Conservation (phyloP, 2,329 filamentous ascomycete genomes). For the Ascosphaera pollenicola region DNA sequence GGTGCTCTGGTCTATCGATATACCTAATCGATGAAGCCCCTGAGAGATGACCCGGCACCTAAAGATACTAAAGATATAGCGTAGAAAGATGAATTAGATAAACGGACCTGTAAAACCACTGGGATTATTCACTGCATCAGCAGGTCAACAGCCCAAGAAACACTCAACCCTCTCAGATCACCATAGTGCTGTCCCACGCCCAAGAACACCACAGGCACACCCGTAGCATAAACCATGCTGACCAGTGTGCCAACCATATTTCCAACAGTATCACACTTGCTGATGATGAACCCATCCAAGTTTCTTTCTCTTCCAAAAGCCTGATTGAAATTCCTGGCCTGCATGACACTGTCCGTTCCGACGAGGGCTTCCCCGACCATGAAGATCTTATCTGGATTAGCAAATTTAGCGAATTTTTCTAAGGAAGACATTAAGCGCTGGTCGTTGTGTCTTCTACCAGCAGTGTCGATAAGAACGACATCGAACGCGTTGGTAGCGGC, state of each 20-base stretch:
- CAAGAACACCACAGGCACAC: conserved; percentile 86
- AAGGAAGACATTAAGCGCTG: conserved; percentile 86
- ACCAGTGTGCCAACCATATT: conserved; percentile 95
- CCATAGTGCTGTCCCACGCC: conserved; percentile 50
- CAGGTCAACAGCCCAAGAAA: conserved; percentile 38
- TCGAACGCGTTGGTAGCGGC: conserved; percentile 59
- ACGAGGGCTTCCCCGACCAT: conserved; percentile 93
- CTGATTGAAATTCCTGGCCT: conserved; percentile 89
- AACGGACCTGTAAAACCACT: too few relatives aligned
- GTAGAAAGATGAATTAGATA: too few relatives aligned
- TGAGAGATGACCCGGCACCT: too few relatives aligned
- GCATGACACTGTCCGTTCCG: conserved; percentile 82
- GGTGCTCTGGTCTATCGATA: too few relatives aligned
- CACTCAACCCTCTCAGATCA: conserved; percentile 40
- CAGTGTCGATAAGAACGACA: conserved; percentile 92
- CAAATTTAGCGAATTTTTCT: conserved; percentile 94
- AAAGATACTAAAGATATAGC: too few relatives aligned
- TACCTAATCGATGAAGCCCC: too few relatives aligned
- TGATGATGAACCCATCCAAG: conserved; percentile 94
- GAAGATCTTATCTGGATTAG: conserved; percentile 90
- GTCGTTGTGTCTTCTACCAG: conserved; percentile 86
- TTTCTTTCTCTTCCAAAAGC: conserved; percentile 63
- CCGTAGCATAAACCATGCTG: conserved; percentile 91
- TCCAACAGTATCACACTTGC: conserved; percentile 97
- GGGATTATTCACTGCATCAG: conserved; percentile 35